Evolutionary conservation across 345 rosid genomes (phyloP), one percentile per base, ranked within the genome.

Genomic region (Mallotus nudiflorus): DNA sequence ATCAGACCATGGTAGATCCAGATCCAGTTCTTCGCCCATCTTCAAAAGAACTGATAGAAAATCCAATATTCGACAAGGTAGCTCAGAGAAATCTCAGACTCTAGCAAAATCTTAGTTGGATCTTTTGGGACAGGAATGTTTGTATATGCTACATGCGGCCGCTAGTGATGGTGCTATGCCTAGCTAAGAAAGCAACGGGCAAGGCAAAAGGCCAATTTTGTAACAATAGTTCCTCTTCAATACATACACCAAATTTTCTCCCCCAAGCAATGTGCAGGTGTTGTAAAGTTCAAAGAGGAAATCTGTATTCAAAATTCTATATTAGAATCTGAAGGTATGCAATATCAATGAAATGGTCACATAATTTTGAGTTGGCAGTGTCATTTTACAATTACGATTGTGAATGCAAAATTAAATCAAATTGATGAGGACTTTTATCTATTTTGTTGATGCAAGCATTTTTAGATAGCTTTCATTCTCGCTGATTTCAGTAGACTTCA

Each of bases 1-100:
- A 14, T 75, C 89, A 92, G 99, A 71, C 65, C 61, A 95, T 92
- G 99, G 80, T 95, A 74, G 96, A 87, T 59, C 92, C 87, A 12
- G 85, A 92, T 78, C 97, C 99, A 18, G 67, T 55, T 18, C 83
- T 83, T 28, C 88, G 96, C 33, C 97, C 97, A 68, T 85, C 89
- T 49, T 91, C 92, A 0, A 82, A 80, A 76, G 91, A 89, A 51
- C 19, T 92, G 45, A 51, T 87, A 29, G 85, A 86, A 60, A 92
- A 88, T 82, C 87, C 88, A 53, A 81, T 96, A 48, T 89, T 96
- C 49, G 81, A 80, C 71, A 83, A 78, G 82, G 53, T 82, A 81
- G 56, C 80, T 65, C 44, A 46, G 50, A 77, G 71, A 71, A 82
- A 63, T 53, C 42, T 48, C 51, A 84, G 68, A 73, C 15, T 28